These are phyloP conservation scores for Blastocystis sp. DNA, from an alignment of 352 stramenopile genomes.

Conservation along the genomic window DNA sequence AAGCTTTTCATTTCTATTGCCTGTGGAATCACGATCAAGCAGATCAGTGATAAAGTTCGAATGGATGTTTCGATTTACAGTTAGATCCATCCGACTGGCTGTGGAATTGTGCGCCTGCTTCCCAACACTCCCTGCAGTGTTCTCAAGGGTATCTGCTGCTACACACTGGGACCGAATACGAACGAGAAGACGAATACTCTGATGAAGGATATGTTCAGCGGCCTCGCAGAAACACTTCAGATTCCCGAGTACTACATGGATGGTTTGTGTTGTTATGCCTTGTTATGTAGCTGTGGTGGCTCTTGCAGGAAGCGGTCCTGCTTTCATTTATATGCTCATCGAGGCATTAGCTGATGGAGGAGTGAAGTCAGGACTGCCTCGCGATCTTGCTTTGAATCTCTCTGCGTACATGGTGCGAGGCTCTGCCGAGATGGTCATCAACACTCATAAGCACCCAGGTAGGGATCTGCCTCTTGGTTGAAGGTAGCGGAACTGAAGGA, in stretches of 20 bases:
- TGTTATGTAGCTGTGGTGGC: constrained; percentile 71
- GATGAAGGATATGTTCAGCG: constrained; percentile 70
- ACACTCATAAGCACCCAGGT: constrained; percentile 74
- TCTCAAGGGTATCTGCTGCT: constrained; percentile 71
- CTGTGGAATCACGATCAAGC: constrained; percentile 71
- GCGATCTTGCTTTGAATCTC: constrained; percentile 72
- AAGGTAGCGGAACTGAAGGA: constrained; percentile 71
- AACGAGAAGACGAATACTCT: constrained; percentile 69
- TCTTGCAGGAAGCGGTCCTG: constrained; percentile 74
- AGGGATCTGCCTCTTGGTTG: background rate
- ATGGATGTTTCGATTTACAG: background rate
- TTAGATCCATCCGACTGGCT: constrained; percentile 64
- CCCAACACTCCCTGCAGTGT: constrained; percentile 81
- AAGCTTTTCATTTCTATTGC: constrained; percentile 75
- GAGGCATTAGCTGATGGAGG: constrained; percentile 78
- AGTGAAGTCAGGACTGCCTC: constrained; percentile 73
- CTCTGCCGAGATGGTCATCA: constrained; percentile 77
- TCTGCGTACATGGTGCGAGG: constrained; percentile 78
- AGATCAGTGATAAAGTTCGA: constrained; percentile 35
- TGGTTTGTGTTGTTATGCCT: background rate
- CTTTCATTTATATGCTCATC: constrained; percentile 80
- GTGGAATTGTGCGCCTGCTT: constrained; percentile 76
- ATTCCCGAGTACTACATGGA: constrained; percentile 65
- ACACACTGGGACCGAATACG: constrained; percentile 68
- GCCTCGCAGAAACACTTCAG: constrained; percentile 70